phyloP scores from a whole-genome alignment of 306 rosid genomes.

The Trichosanthes cucumerina region DNA sequence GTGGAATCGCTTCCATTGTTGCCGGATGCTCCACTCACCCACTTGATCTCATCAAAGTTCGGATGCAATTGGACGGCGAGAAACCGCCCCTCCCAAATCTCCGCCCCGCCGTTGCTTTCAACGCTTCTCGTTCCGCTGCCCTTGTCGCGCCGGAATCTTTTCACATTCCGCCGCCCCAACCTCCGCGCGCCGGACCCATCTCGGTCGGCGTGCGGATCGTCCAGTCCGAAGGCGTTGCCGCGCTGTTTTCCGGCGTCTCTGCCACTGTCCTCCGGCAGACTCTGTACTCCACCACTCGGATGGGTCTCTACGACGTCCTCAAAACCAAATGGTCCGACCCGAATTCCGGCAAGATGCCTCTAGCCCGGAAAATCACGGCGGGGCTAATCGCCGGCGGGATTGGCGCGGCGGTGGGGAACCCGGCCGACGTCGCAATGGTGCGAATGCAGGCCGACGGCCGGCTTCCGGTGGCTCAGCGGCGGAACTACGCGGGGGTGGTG shows the following conservation, averaged over 20 bases:
- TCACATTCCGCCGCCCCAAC: background rate
- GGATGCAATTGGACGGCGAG: slow-evolving; percentile 77
- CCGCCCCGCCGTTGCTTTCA: slow-evolving; percentile 44
- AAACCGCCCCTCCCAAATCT: slow-evolving; percentile 24
- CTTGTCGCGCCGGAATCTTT: background rate
- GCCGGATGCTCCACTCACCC: slow-evolving; percentile 14
- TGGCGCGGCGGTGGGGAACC: slow-evolving; percentile 79
- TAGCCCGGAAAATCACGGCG: slow-evolving; percentile 35
- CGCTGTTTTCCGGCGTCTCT: slow-evolving; percentile 3
- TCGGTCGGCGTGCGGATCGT: slow-evolving; percentile 6
- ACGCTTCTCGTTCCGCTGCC: slow-evolving; percentile 18
- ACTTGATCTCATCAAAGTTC: slow-evolving; percentile 67
- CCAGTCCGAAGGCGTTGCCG: background rate
- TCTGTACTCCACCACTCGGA: slow-evolving; percentile 11
- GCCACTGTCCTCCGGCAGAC: slow-evolving; percentile 11
- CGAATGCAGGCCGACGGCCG: slow-evolving; percentile 90
- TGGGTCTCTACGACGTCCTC: slow-evolving; percentile 9
- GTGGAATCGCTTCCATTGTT: slow-evolving; percentile 10
- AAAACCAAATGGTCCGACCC: slow-evolving; percentile 61
- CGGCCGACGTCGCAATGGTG: slow-evolving; percentile 90
- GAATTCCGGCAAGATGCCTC: slow-evolving; percentile 26
- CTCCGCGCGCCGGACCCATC: slow-evolving; percentile 28
- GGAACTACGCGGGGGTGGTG: slow-evolving; percentile 58
- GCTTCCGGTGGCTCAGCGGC: slow-evolving; percentile 46
- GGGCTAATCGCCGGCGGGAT: slow-evolving; percentile 64